Conservation (phyloP, 2,329 filamentous ascomycete species). For the Torrubiella hemipterigena region DNA sequence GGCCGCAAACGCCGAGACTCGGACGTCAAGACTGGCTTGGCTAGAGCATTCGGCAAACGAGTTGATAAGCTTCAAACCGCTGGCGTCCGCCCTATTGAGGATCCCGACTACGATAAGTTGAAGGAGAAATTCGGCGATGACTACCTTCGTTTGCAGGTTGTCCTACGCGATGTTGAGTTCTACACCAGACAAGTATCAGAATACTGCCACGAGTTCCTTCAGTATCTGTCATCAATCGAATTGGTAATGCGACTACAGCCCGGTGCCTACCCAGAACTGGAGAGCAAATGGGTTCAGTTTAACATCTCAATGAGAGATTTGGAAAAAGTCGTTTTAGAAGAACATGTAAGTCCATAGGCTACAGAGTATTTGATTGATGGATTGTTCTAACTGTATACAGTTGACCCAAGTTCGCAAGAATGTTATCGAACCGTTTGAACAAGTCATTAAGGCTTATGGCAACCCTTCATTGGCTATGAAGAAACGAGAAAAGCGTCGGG, state of each 20-base stretch:
- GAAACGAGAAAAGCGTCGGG: conserved; percentile 83
- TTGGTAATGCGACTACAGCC: conserved; percentile 62
- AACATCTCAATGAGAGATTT: conserved; percentile 80
- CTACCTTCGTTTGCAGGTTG: conserved; percentile 83
- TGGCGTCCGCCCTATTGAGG: conserved; percentile 52
- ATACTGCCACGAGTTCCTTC: conserved; percentile 72
- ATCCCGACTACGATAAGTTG: conserved; percentile 67
- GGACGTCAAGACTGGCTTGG: conserved; percentile 71
- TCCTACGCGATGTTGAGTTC: conserved; percentile 85
- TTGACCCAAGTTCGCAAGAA: conserved; percentile 60
- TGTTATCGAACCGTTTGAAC: conserved; percentile 75
- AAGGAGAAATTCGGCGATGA: conserved; percentile 86
- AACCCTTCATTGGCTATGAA: conserved; percentile 83
- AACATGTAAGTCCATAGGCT: conserved; percentile 53
- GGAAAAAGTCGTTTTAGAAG: conserved; percentile 68
- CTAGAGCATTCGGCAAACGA: conserved; percentile 80
- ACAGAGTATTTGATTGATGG: neutral
- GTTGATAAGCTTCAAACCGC: conserved; percentile 72
- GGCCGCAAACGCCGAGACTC: conserved; percentile 78
- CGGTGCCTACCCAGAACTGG: conserved; percentile 68
- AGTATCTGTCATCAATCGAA: conserved; percentile 72
- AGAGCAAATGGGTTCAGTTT: conserved; percentile 90
- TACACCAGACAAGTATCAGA: conserved; percentile 72
- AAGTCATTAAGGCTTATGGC: conserved; percentile 67
- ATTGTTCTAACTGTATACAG: conserved; percentile 18